Conservation (phyloP, 495 filamentous ascomycete genomes). For the Aspergillus sclerotioniger region DNA sequence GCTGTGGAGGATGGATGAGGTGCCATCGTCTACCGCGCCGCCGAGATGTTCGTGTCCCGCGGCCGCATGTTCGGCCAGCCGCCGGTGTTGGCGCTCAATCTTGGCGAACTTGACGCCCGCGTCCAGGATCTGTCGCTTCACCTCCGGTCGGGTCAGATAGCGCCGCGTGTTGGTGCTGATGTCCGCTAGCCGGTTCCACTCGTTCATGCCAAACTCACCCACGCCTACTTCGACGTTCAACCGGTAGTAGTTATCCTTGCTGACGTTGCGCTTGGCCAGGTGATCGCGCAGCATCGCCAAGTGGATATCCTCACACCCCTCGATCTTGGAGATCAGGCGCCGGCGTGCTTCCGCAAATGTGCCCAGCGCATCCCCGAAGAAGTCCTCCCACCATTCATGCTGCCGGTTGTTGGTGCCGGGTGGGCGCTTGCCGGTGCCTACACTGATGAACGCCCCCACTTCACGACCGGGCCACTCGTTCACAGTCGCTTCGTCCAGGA, state of each 20-base stretch:
- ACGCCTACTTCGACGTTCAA: slow-evolving; percentile 96
- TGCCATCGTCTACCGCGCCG: slow-evolving; percentile 9
- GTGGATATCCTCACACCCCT: slow-evolving; percentile 91
- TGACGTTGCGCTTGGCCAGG: slow-evolving; percentile 73
- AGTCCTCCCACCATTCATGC: slow-evolving; percentile 88
- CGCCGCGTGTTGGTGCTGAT: slow-evolving; percentile 87
- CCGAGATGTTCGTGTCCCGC: slow-evolving; percentile 20
- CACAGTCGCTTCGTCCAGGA: slow-evolving; percentile 83
- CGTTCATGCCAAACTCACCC: slow-evolving; percentile 98
- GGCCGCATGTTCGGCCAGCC: slow-evolving; percentile 39
- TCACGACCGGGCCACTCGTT: slow-evolving; percentile 96
- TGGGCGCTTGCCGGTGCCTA: slow-evolving; percentile 90
- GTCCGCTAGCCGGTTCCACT: slow-evolving; percentile 89
- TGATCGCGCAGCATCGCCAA: slow-evolving; percentile 75
- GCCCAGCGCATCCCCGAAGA: slow-evolving; percentile 67
- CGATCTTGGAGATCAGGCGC: slow-evolving; percentile 82
- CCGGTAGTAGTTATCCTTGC: slow-evolving; percentile 91
- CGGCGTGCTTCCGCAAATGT: slow-evolving; percentile 88
- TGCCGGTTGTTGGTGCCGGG: slow-evolving; percentile 63
- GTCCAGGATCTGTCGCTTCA: slow-evolving; percentile 70
- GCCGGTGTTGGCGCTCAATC: slow-evolving; percentile 67
- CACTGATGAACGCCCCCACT: slow-evolving; percentile 82
- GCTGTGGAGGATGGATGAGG: slow-evolving; percentile 15
- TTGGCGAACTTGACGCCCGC: slow-evolving; percentile 81
- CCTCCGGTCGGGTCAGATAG: slow-evolving; percentile 72